A percentile compares a stretch with the other conserved stretches of the same genome.
Evolutionary conservation across 139 green algal genomes (phyloP).

Genomic region (Spirogloea muscicola): DNA sequence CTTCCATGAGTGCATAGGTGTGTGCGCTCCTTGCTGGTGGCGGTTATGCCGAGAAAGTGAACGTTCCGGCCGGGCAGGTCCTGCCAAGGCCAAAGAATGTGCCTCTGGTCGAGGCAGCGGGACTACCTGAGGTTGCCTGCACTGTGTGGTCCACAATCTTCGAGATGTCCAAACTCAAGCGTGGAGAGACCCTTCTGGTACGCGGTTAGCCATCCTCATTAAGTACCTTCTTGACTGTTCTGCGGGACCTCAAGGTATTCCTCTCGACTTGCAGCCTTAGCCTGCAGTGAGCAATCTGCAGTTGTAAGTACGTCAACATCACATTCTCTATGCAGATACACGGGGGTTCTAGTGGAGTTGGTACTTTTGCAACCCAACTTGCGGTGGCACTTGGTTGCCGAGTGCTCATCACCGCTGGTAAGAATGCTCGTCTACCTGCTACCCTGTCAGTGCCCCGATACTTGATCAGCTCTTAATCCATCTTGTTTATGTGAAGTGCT

Average conservation of each 20-base stretch:
- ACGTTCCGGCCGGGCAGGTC: conserved; percentile 12
- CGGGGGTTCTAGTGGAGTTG: conserved; percentile 1
- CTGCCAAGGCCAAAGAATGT: conserved; percentile 19
- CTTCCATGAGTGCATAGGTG: no score
- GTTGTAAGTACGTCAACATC: no score
- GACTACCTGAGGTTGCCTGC: conserved; percentile 22
- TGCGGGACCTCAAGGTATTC: no score
- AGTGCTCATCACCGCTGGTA: no score
- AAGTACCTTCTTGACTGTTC: neutral
- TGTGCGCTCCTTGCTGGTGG: conserved; percentile 24
- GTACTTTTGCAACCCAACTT: conserved; percentile 19
- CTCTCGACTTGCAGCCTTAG: no score
- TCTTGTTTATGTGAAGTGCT: no score
- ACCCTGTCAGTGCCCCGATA: no score
- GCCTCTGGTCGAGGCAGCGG: conserved; percentile 15
- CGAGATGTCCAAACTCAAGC: conserved; percentile 12
- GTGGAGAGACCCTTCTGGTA: conserved; percentile 24
- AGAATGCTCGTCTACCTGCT: no score
- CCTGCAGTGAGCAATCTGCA: no score
- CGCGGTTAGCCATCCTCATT: neutral
- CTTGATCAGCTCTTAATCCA: no score
- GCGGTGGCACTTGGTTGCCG: neutral
- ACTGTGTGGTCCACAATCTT: conserved; percentile 32
- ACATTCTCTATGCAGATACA: no score
- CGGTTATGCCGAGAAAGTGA: conserved; percentile 20